These are phyloP conservation scores for Colletotrichum costaricense DNA, from an alignment of 2,329 filamentous ascomycete genomes.

Conservation along the genomic window DNA sequence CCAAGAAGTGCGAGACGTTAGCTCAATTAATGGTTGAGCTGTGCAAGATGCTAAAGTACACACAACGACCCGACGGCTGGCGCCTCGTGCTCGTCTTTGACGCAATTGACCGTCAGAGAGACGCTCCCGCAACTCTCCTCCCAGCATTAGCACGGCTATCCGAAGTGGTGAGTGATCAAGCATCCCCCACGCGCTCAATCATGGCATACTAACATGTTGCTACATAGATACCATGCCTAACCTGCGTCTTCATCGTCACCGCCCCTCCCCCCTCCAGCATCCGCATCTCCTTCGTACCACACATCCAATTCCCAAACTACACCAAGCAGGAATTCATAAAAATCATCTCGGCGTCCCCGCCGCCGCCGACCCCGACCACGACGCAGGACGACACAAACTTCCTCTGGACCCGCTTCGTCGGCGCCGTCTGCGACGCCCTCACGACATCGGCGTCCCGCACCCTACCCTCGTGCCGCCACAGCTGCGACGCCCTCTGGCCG, in stretches of 20 bases:
- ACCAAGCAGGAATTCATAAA: constrained; percentile 81
- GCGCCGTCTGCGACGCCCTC: constrained; percentile 88
- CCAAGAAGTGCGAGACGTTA: constrained; percentile 81
- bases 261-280: constrained; percentile 77
- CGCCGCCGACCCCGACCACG: constrained; percentile 60
- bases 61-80: constrained; percentile 48
- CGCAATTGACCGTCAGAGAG: constrained; percentile 85
- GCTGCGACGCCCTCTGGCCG: constrained; percentile 83
- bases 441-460: constrained; percentile 84
- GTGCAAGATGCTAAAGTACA: constrained; percentile 68
- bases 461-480: constrained; percentile 76
- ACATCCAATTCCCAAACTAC: constrained; percentile 88
- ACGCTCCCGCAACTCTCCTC: constrained; percentile 81
- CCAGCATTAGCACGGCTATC: constrained; percentile 84
- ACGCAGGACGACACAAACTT: constrained; percentile 67
- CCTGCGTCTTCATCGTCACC: constrained; percentile 80
- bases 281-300: constrained; percentile 71
- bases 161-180: constrained; percentile 71
- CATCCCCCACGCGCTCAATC: constrained; percentile 26
- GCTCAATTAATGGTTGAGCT: constrained; percentile 81
- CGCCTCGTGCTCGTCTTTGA: constrained; percentile 89
- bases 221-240: constrained; percentile 82
- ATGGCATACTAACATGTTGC: constrained; percentile 29
- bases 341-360: constrained; percentile 73
- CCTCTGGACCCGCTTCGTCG: constrained; percentile 84